Conservation (phyloP, 2,329 filamentous ascomycete genomes). For the Xylogone sp. region DNA sequence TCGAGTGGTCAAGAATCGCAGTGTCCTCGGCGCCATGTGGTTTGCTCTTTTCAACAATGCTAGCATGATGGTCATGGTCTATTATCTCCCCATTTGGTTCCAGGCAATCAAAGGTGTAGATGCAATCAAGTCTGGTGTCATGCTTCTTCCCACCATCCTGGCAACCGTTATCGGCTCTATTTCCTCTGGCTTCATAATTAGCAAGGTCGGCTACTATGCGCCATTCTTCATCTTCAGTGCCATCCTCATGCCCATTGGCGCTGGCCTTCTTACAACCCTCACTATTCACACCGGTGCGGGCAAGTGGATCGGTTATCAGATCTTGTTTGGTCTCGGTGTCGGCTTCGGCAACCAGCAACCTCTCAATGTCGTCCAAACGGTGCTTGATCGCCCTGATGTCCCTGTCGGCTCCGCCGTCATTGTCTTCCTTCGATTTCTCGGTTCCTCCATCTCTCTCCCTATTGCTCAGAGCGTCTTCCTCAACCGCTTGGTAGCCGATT, state of each 20-base stretch:
- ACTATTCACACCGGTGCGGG: conserved; percentile 38
- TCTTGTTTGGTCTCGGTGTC: conserved; percentile 40
- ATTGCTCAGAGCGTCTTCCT: conserved; percentile 24
- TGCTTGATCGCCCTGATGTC: conserved; percentile 15
- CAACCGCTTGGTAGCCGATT: conserved; percentile 8
- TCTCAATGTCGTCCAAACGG: conserved; percentile 42
- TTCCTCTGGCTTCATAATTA: conserved; percentile 24
- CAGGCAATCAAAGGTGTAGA: conserved; percentile 16
- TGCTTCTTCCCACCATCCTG: conserved; percentile 18
- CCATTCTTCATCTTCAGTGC: conserved; percentile 13
- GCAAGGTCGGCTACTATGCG: conserved; percentile 29
- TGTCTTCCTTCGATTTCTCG: conserved; percentile 16
- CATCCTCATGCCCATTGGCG: conserved; percentile 7
- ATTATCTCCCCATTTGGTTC: conserved; percentile 24
- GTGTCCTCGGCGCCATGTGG: conserved; percentile 25
- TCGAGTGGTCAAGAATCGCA: conserved; percentile 29
- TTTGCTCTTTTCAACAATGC: conserved; percentile 26
- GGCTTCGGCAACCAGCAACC: conserved; percentile 41
- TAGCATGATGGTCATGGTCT: conserved; percentile 29
- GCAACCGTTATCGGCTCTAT: conserved; percentile 26
- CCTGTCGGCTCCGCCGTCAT: conserved; percentile 16
- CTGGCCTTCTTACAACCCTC: conserved; percentile 22
- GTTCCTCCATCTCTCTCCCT: conserved; percentile 14
- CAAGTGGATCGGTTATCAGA: conserved; percentile 48
- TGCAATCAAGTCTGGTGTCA: conserved; percentile 16